Conservation (phyloP, 23 red algal species). For the Agarophyton chilense region DNA sequence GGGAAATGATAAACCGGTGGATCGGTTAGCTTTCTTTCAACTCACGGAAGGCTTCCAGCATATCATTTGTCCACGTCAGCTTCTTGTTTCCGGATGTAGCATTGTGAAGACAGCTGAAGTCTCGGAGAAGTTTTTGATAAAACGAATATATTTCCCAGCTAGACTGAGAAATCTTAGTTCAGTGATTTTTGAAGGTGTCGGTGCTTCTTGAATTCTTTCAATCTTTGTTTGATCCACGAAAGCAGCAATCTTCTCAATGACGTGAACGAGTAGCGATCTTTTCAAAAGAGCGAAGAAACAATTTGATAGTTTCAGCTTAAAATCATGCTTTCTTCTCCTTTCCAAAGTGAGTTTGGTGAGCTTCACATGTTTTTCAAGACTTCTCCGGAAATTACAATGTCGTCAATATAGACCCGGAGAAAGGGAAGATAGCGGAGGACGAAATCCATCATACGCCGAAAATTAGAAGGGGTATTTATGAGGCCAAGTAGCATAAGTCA, state of each 20-base stretch:
- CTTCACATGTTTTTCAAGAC: neutral
- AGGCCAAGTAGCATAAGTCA: slow-evolving; percentile 22
- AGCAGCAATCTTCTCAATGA: no score
- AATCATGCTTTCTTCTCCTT: neutral
- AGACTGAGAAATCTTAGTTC: neutral
- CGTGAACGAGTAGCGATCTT: no score
- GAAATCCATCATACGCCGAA: neutral
- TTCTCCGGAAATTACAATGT: slow-evolving; percentile 7
- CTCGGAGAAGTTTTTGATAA: neutral
- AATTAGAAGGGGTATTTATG: slow-evolving; percentile 35
- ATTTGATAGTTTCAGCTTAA: slow-evolving; percentile 1
- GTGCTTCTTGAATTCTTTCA: neutral
- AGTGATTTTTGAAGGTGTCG: neutral
- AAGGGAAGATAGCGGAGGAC: neutral
- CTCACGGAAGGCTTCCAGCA: no score
- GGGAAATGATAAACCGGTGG: slow-evolving; percentile 1
- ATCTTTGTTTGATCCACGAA: slow-evolving; percentile 11
- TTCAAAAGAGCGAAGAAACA: no score
- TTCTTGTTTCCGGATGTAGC: slow-evolving; percentile 8
- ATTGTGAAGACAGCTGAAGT: neutral
- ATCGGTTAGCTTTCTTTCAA: slow-evolving; percentile 4
- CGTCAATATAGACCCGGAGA: neutral
- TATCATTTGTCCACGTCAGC: no score
- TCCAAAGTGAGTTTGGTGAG: neutral
- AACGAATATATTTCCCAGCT: neutral